Evolutionary conservation across 2,329 filamentous ascomycete species (phyloP).

Genomic region (Ilyonectria destructans): DNA sequence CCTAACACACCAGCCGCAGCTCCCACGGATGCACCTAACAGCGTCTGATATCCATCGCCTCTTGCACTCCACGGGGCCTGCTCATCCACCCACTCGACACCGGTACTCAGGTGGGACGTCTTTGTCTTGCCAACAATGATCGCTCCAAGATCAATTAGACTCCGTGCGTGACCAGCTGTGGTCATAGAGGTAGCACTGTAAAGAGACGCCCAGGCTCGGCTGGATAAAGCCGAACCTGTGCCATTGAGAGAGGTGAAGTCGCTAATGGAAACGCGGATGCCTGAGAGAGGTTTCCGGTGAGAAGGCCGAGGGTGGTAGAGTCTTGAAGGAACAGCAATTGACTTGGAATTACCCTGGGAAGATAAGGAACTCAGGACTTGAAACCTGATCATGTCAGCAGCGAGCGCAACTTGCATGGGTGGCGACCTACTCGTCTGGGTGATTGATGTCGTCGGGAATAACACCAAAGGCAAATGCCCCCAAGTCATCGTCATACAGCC

Average conservation of each 20-base stretch:
- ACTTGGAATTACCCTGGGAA: constrained; percentile 45
- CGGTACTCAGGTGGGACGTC: constrained; percentile 63
- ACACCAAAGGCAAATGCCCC: constrained; percentile 58
- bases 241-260: constrained; percentile 61
- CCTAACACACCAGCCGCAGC: constrained; percentile 56
- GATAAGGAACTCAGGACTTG: constrained; percentile 50
- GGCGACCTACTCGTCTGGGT: constrained; percentile 45
- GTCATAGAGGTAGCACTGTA: constrained; percentile 60
- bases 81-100: constrained; percentile 60
- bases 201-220: constrained; percentile 71
- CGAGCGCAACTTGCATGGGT: not conserved
- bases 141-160: constrained; percentile 73
- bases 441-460: constrained; percentile 53
- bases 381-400: constrained; percentile 49
- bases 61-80: constrained; percentile 62
- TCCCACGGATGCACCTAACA: constrained; percentile 57
- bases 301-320: constrained; percentile 53
- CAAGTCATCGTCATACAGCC: constrained; percentile 57
- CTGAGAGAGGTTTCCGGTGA: constrained; percentile 54
- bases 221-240: constrained; percentile 70
- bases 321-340: constrained; percentile 58
- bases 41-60: constrained; percentile 63
- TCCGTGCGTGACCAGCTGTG: constrained; percentile 68
- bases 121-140: constrained; percentile 70
- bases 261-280: constrained; percentile 55